Evolutionary conservation across 371 early-diverging fungal genomes (phyloP), one percentile per base, ranked within the genome.

Genomic region (Amoeboaphelidium occidentale): DNA sequence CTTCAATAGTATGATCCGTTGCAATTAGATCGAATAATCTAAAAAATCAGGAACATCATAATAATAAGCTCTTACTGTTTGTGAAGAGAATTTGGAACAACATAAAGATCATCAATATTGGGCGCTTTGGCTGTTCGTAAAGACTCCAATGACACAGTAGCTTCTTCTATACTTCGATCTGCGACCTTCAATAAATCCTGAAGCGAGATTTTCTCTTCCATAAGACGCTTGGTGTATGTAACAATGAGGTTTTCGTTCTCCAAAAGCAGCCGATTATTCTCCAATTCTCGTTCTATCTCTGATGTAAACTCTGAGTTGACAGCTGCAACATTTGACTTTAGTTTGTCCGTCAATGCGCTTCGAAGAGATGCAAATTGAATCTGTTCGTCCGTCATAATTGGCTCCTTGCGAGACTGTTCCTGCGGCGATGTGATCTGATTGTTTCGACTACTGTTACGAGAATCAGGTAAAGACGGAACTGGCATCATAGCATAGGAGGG

Each of bases 1-100:
- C 91, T 51, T 87, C 84, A 42, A 85, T 74, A 0, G 89, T 85
- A 51, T 78, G 77, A 43, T 85, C 86, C 50, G 87, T 88, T 14
- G 82, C 86, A 10, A 84, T 76, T 57, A 82, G 57, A 14, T 82
- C 84, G 52, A 84, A 73, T 42, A 88, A 62, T 51, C 82, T 81
- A 58, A 17, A 6, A 24, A 20, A n/a, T n/a, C 2, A 17, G 23
- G 48, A 42, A 43, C 14, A 27, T 17, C 12, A 4, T 28, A 22
- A 42, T 22, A 21, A 21, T 43, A 23, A 22, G 1, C 22, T 55
- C 64, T 59, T 67, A 77, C 84, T 86, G 88, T 51, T 83, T 81
- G 46, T 77, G 70, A 2, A 80, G 77, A 2, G 75, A 73, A 2
- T 72, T 71, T 20, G 74, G 71, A 1, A 73, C 76, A 22, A 70